Percentiles rank a stretch among this genome's conserved stretches.
These are phyloP conservation scores for Trichosporon faecale DNA, from an alignment of 1,284 basidiomycete genomes.

Conservation along the genomic window DNA sequence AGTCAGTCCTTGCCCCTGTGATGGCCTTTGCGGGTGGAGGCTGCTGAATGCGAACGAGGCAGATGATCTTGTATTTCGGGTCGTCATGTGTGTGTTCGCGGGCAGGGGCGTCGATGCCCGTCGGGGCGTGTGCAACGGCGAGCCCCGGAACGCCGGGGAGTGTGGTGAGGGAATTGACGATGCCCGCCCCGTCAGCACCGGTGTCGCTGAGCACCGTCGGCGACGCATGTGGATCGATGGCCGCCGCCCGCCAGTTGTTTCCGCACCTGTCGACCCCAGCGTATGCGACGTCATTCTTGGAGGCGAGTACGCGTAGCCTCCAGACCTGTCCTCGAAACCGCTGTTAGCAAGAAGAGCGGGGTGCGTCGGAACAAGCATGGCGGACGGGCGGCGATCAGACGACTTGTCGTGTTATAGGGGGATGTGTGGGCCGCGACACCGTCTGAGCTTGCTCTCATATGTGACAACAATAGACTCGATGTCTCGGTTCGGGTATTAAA, in stretches of 20 bases:
- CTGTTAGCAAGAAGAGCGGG: background rate
- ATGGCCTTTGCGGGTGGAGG: background rate
- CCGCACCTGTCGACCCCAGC: background rate
- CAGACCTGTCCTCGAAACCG: background rate
- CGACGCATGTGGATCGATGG: conserved; percentile 6
- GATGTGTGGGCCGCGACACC: background rate
- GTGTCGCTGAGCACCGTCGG: background rate
- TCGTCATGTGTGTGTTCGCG: background rate
- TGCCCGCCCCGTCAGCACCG: background rate
- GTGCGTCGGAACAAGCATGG: background rate
- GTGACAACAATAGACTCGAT: conserved; percentile 1
- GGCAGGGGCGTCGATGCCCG: background rate
- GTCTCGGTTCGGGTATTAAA: background rate
- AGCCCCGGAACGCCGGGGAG: background rate
- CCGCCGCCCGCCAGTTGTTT: background rate
- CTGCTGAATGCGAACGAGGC: background rate
- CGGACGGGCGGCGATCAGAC: background rate
- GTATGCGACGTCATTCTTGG: background rate
- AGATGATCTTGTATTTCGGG: background rate
- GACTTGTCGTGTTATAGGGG: background rate
- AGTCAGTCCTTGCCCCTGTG: background rate
- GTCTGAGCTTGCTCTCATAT: background rate
- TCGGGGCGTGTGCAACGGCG: background rate
- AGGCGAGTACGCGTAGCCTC: background rate
- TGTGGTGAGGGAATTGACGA: background rate